Base-by-base conservation (phyloP, 2,329 filamentous ascomycete species). In the Shiraia sp. region DNA sequence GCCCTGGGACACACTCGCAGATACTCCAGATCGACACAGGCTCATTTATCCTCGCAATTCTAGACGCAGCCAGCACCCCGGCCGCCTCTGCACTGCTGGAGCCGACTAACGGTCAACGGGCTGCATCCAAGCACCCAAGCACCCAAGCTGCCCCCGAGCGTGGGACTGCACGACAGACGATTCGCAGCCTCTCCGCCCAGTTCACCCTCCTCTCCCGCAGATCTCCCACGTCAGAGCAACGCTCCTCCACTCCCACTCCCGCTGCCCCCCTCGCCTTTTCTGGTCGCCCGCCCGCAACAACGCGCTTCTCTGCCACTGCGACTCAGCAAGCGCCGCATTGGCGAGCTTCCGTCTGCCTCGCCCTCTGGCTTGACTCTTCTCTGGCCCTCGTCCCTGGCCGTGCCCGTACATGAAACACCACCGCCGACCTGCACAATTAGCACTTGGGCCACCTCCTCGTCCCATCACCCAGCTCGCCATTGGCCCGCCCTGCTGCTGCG, bases 331-430 rank as follows among this genome's bases (percentile, higher is more conserved):
- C 24, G 32, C 22, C 29, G 32, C 32, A 28, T 36, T 27, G 44
- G 24, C 32, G n/a, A n/a, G n/a, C n/a, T n/a, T 39, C 28, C 24
- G 31, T 38, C 35, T 39, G 25, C 16, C 45, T 38, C 34, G 36
- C 30, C 40, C 27, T 48, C 43, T 31, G 25, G 47, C 48, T 43
- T 37, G 45, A 44, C 27, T 38, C 40, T 36, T 36, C 47, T 51
- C 54, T 50, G 53, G 38, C 31, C 15, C 24, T n/a, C n/a, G n/a
- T n/a, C n/a, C n/a, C n/a, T n/a, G n/a, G 19, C 19, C 8, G 4
- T 22, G 19, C 19, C 19, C 19, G 42, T 56, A 61, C 57, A 60
- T 59, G 61, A 57, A 52, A 15, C 44, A 33, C 42, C 25, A 41
- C 38, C 29, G 22, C 38, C 32, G 22, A 14, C 40, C 10, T 27